Evolutionary conservation across 169 alveolate species (phyloP).

Genomic region (Plasmodium ovale): DNA sequence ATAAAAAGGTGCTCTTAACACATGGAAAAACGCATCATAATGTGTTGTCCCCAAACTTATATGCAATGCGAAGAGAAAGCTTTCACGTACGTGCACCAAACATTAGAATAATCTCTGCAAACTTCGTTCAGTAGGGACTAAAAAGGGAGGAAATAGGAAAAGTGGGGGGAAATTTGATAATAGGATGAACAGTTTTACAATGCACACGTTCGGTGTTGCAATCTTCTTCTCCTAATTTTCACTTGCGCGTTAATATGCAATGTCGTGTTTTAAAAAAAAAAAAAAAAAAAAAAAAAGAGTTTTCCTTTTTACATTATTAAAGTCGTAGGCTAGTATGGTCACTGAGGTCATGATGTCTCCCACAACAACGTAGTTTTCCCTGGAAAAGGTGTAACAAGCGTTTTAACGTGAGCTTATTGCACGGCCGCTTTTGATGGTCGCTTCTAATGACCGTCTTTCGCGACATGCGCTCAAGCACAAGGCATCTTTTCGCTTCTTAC

Average conservation of each 20-base stretch:
- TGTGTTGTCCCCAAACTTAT: no score
- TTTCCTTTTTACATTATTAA: slow-evolving; percentile 34
- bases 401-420: no score
- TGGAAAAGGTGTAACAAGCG: no score
- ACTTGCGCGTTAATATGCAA: background rate
- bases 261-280: background rate
- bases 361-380: slow-evolving; percentile 56
- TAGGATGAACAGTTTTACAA: no score
- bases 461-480: background rate
- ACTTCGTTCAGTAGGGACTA: slow-evolving; percentile 47
- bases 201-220: no score
- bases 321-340: slow-evolving; percentile 57
- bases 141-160: background rate
- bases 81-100: slow-evolving; percentile 72
- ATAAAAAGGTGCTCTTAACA: background rate
- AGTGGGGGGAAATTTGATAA: background rate
- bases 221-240: no score
- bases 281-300: background rate
- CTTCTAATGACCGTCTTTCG: no score
- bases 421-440: no score
- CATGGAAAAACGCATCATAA: no score
- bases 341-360: slow-evolving; percentile 77
- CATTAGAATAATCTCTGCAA: slow-evolving; percentile 63
- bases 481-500: background rate
- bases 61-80: background rate